Percentiles rank a stretch among this genome's conserved stretches.
These are phyloP conservation scores for Apiospora hydei DNA, from an alignment of 2,329 filamentous ascomycete genomes.

Conservation along the genomic window DNA sequence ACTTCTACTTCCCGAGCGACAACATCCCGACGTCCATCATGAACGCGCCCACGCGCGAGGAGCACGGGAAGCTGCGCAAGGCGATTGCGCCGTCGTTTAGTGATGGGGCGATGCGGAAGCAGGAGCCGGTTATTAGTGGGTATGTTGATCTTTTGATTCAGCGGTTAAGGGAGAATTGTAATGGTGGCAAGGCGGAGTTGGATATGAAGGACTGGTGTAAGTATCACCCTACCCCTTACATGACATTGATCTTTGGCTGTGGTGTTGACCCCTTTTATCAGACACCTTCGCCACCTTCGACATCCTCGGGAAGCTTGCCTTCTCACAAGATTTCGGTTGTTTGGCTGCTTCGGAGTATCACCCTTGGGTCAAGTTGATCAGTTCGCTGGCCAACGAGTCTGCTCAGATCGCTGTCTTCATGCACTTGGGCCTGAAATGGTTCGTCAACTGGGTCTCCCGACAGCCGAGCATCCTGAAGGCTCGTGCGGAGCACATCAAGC, in stretches of 20 bases:
- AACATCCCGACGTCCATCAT: conserved; percentile 22
- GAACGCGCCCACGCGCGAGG: conserved; percentile 21
- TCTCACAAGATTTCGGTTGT: conserved; percentile 22
- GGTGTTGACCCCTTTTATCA: background rate
- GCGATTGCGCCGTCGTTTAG: conserved; percentile 14
- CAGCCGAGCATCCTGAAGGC: conserved; percentile 13
- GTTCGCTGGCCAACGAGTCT: conserved; percentile 3
- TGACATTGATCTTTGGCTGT: background rate
- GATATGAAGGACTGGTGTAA: conserved; percentile 20
- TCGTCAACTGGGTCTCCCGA: conserved; percentile 9
- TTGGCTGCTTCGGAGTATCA: conserved; percentile 16
- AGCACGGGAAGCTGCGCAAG: conserved; percentile 19
- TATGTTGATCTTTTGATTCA: conserved; percentile 20
- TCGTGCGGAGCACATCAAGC: conserved; percentile 15
- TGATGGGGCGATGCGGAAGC: conserved; percentile 19
- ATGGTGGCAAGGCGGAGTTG: background rate
- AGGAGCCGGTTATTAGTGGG: conserved; percentile 15
- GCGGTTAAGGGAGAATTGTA: conserved; percentile 14
- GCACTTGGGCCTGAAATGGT: conserved; percentile 13
- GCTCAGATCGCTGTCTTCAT: conserved; percentile 6
- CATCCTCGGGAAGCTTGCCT: conserved; percentile 11
- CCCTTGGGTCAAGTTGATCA: conserved; percentile 25
- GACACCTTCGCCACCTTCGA: conserved; percentile 22
- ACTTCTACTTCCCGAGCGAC: conserved; percentile 22
- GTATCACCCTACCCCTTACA: background rate